phyloP scores from a whole-genome alignment of 2,329 filamentous ascomycete species.

The Bipolaris oryzae region DNA sequence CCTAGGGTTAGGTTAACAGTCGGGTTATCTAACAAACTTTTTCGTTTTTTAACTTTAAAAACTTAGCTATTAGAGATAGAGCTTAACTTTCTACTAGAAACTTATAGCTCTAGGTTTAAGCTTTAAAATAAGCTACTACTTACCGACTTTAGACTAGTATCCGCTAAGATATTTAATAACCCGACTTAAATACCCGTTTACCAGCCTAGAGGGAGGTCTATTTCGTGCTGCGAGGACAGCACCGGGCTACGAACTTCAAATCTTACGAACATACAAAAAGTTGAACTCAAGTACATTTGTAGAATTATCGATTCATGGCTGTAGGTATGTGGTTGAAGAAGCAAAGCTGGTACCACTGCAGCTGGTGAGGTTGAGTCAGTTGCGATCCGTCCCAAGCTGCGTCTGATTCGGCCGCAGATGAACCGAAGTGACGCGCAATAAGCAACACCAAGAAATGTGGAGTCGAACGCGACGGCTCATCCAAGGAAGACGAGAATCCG shows the following conservation, averaged over 20 bases:
- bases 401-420: slow-evolving; percentile 14
- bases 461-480: slow-evolving; percentile 12
- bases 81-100: too few species aligned
- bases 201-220: too few species aligned
- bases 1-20: too few species aligned
- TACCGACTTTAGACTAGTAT: too few species aligned
- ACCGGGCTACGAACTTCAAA: background rate
- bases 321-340: background rate
- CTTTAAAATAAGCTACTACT: too few species aligned
- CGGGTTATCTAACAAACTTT: too few species aligned
- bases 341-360: background rate
- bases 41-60: too few species aligned
- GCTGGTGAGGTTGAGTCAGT: slow-evolving; percentile 5
- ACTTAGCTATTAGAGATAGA: too few species aligned
- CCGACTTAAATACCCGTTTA: too few species aligned
- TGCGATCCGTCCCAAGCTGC: background rate
- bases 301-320: background rate
- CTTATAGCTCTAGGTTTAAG: too few species aligned
- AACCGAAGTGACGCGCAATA: slow-evolving; percentile 11
- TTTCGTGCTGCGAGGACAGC: background rate
- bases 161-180: too few species aligned
- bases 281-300: background rate
- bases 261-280: too few species aligned
- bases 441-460: slow-evolving; percentile 17
- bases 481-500: slow-evolving; percentile 5